Conservation (phyloP, 768 basidiomycete genomes). For the Pulveroboletus ravenelii region DNA sequence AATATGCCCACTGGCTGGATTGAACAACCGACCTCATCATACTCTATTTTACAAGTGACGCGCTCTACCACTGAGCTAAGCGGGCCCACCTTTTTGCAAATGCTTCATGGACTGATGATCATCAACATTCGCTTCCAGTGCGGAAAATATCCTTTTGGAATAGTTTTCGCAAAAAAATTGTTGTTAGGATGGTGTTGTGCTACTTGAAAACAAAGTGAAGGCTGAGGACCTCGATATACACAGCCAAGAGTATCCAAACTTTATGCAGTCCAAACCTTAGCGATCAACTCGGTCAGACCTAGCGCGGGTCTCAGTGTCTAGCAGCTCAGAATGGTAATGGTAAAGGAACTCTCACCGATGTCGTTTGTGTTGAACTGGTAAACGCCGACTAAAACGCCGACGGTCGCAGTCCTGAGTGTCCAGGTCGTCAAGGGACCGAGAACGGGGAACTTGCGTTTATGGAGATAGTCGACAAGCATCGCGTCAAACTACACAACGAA, state of each 20-base stretch:
- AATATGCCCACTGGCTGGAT: constrained; percentile 40
- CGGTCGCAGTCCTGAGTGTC: constrained; percentile 72
- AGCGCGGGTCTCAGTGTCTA: constrained; percentile 1
- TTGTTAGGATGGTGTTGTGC: background rate
- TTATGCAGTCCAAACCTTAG: constrained; percentile 79
- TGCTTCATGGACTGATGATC: too few relatives aligned
- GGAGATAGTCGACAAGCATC: constrained; percentile 83
- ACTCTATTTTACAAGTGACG: constrained; percentile 33
- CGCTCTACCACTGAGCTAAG: constrained; percentile 36
- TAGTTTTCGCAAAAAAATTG: too few relatives aligned
- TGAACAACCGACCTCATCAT: constrained; percentile 45
- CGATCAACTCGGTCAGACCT: constrained; percentile 86
- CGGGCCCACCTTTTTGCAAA: background rate
- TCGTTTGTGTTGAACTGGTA: constrained; percentile 99
- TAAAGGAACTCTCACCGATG: constrained; percentile 61
- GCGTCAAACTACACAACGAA: constrained; percentile 57
- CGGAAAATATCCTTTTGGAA: too few relatives aligned
- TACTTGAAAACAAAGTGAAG: background rate
- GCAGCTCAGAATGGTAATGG: background rate
- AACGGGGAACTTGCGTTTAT: constrained; percentile 88
- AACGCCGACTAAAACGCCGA: constrained; percentile 79
- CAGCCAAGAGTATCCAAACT: too few relatives aligned
- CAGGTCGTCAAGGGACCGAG: constrained; percentile 68
- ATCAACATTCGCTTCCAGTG: too few relatives aligned
- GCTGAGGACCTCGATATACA: background rate